Base-by-base conservation (phyloP, 1,139 yeast genomes). In the Eremothecium gossypii region DNA sequence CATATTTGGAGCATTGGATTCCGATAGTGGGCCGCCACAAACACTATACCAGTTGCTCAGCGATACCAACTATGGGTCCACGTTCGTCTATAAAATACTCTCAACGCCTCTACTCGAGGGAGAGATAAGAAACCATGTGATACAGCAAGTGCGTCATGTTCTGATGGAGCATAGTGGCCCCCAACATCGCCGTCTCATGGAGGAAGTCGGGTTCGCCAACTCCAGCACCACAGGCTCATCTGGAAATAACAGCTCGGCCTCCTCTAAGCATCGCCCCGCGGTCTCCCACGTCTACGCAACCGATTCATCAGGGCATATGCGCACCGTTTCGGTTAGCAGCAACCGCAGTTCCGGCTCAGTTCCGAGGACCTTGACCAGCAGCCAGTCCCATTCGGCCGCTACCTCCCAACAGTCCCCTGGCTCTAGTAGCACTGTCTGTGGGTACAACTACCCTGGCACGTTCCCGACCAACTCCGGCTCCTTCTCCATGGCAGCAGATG, bases 101-200 rank as follows among this genome's bases (percentile, higher is more conserved):
- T 74, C 89, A 1, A 76, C 80, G 58, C 83, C 91, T 1, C 66
- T 77, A 38, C 58, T 78, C 34, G 73, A 71, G 43, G 71, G 67
- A 11, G 72, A 70, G 39, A 73, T 79, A 49, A 80, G 79, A 47
- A 74, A 71, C 46, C 76, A 73, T 47, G 72, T 83, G 27, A 63
- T 75, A 30, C 66, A 71, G 52, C 80, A 82, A 63, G 76, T 82
- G 30, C 70, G 87, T 48, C 65, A 73, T 41, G 74, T 79, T 7
- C 66, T 85, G 43, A 79, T 78, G 37, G 65, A 76, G 51, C 79
- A 76, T 45, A 73, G 78, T 13, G 64, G 65, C 31, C 95, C 85
- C 57, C 85, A 84, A 26, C 85, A 86, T 63, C 84, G 85, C 59
- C 77, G 95, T 51, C 69, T 91, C 45, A 76, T 89, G 77, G 97